Evolutionary conservation across 73 alveolate genomes (phyloP), one percentile per base, ranked within the genome.

Genomic region (Effrenium voratum): DNA sequence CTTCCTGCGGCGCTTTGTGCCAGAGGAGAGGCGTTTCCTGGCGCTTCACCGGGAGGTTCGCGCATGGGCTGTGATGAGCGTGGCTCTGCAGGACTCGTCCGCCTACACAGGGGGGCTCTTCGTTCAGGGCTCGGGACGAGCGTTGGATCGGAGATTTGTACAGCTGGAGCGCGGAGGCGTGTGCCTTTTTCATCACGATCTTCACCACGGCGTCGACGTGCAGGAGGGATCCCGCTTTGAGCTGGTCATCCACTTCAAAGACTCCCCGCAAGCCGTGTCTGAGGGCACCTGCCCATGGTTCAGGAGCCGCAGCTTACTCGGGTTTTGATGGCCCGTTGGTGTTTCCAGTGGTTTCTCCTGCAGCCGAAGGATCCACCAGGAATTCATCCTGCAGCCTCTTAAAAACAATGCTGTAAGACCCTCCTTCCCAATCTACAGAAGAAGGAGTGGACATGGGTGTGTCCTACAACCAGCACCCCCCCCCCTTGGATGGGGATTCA

Each of bases 231-330:
- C 73, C 36, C 86, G 79, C 52, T 59, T 55, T 55, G 98, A 91
- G 59, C 77, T 91, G 76, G 98, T 91, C n/a, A 50, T 91, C 90
- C 90, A 70, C 98, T 91, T 91, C 98, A 91, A 91, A 40, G 98
- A 91, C 45, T 87, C 95, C 41, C 84, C 95, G 45, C 70, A 87
- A 87, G 95, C 95, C 28, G 95, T n/a, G 68, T 68, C 81, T 46
- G 95, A 87, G 26, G 84, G 95, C 28, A 63, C 95, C 38, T 87
- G 49, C 41, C 95, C 95, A 8, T 87, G 95, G 95, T 87, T n/a
- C n/a, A n/a, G n/a, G n/a, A n/a, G n/a, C n/a, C n/a, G n/a, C n/a
- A n/a, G n/a, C n/a, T n/a, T n/a, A n/a, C n/a, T n/a, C n/a, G n/a
- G n/a, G n/a, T n/a, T n/a, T n/a, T n/a, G n/a, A n/a, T n/a, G n/a